Evolutionary conservation across 768 basidiomycete genomes (phyloP), one percentile per base, ranked within the genome.

Genomic region (Trametes punicea): DNA sequence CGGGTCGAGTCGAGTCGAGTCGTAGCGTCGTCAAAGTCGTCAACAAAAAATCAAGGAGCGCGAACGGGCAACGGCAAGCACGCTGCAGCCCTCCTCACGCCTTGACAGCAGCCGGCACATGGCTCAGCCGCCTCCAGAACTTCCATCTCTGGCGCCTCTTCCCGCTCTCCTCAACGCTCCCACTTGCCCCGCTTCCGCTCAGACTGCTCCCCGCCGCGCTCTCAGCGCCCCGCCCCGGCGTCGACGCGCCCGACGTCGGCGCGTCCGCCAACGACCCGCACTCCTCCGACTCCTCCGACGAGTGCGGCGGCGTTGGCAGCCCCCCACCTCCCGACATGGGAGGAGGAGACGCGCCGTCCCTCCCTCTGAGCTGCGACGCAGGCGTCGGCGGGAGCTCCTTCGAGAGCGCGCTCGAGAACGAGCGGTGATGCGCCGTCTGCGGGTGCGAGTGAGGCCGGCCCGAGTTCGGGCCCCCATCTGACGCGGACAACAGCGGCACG

Each of bases 241-340:
- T 29, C 20, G 44, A 36, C 8, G 31, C 16, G 6, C 25, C 15
- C 46, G 54, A 39, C 26, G 26, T 26, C 44, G 25, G n/a, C n/a
- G n/a, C n/a, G n/a, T n/a, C 21, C 1, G 23, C 21, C 25, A 30
- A 20, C 40, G 44, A 54, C 27, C 25, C 29, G 10, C 50, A n/a
- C 5, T 30, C 47, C 18, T 33, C 27, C 20, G 21, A 41, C 30
- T 51, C 54, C 49, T 71, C 71, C 33, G 69, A 68, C 26, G 72
- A 73, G 34, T 65, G 66, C 20, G 71, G 67, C 26, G 70, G 70
- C 11, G 70, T 70, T 21, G 67, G 70, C 6, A 67, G 52, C 25
- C 53, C 55, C 7, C n/a, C n/a, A n/a, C n/a, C n/a, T n/a, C n/a
- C n/a, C n/a, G n/a, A n/a, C n/a, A n/a, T n/a, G n/a, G n/a, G n/a